Evolutionary conservation across 177 flowering plant genomes (phyloP), one percentile per base, ranked within the genome.

Genomic region (Tripterygium wilfordii): DNA sequence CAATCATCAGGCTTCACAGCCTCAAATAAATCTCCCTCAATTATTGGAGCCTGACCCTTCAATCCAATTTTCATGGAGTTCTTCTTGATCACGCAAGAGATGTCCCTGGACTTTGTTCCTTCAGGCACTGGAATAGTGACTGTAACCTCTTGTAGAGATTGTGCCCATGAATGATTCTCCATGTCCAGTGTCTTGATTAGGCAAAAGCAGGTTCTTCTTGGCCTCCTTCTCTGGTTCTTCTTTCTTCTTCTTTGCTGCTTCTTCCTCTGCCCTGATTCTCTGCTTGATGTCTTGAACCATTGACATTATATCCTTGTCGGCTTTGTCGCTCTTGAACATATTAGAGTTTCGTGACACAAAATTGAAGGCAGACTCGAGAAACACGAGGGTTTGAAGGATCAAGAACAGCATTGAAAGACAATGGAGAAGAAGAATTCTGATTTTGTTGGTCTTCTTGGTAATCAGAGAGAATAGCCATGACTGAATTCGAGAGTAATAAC

Each of bases 141-240:
- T 1, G 40, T 48, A 8, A 48, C 42, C 22, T 48, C 52, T 17
- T 35, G 52, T 13, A 48, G 42, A n/a, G 10, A 22, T 14, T 48
- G 52, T 16, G 41, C 17, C 56, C 56, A 52, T 21, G 56, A 41
- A 42, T 52, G 13, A 18, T 22, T 32, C 39, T 52, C 56, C 56
- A 52, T 41, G 39, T 52, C 56, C 56, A 33, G 41, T 52, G 17
- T 30, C 46, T 23, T 20, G 3, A 48, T 42, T 52, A 23, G 56
- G 56, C 21, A 19, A 26, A 5, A 26, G 45, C 24, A 30, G 7
- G 14, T 36, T 24, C 8, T 23, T 33, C 28, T 25, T 45, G 22
- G 10, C 29, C 48, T 45, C 22, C 36, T 45, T 29, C 48, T n/a
- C n/a, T n/a, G n/a, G n/a, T n/a, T n/a, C n/a, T n/a, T 28, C 36